Evolutionary conservation across 2,329 filamentous ascomycete species (phyloP).

Genomic region (Aureobasidium lini): DNA sequence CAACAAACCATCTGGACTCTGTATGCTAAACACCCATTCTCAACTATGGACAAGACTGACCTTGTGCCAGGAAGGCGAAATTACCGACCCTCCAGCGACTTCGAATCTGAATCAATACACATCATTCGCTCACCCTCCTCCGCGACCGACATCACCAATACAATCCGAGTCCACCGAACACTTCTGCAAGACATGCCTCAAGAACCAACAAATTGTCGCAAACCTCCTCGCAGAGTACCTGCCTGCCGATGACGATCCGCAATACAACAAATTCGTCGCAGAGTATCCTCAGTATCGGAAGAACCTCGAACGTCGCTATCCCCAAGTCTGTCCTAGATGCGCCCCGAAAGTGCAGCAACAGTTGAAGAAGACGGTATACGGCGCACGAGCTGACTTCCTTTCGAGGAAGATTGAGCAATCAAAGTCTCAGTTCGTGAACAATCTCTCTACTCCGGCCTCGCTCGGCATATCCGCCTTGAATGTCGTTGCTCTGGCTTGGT

Average conservation of each 20-base stretch:
- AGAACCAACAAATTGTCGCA: slow-evolving; percentile 80
- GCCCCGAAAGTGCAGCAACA: slow-evolving; percentile 63
- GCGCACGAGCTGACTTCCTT: slow-evolving; percentile 63
- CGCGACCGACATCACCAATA: slow-evolving; percentile 28
- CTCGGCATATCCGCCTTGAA: slow-evolving; percentile 14
- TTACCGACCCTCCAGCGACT: slow-evolving; percentile 71
- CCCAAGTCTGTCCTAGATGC: slow-evolving; percentile 78
- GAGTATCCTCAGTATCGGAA: slow-evolving; percentile 63
- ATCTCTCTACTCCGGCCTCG: neutral
- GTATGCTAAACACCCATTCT: slow-evolving; percentile 40
- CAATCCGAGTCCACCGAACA: slow-evolving; percentile 42
- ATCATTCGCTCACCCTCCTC: slow-evolving; percentile 31
- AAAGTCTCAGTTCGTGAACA: slow-evolving; percentile 15
- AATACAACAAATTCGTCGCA: slow-evolving; percentile 61
- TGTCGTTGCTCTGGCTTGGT: slow-evolving; percentile 37
- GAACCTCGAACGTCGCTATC: slow-evolving; percentile 73
- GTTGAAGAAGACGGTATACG: slow-evolving; percentile 66
- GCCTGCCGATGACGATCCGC: slow-evolving; percentile 55
- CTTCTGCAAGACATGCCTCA: slow-evolving; percentile 72
- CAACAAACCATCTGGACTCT: slow-evolving; percentile 82
- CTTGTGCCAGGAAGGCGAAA: slow-evolving; percentile 63
- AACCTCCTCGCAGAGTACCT: slow-evolving; percentile 74
- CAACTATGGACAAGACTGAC: slow-evolving; percentile 11
- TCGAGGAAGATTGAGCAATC: slow-evolving; percentile 22
- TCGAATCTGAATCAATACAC: slow-evolving; percentile 40